Conservation (phyloP, 83 land plant species). For the Picea abies region DNA sequence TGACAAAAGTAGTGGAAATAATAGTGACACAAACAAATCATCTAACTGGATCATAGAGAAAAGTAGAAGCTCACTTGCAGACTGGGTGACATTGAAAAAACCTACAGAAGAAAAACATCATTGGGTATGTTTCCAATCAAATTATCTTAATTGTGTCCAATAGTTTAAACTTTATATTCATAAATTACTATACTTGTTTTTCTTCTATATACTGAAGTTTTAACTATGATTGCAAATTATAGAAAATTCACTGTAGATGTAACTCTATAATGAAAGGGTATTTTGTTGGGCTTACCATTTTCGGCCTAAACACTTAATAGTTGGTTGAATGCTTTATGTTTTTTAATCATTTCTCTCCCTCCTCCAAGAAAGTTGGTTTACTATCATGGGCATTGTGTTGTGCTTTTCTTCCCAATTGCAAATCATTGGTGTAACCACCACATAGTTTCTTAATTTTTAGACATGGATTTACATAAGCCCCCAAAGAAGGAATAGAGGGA, state of each 20-base stretch:
- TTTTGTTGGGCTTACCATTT: too few species aligned
- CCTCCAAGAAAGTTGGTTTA: neutral
- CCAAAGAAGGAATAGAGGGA: neutral
- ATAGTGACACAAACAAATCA: too few species aligned
- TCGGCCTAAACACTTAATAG: neutral
- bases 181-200: neutral
- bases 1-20: too few species aligned
- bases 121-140: slow-evolving; percentile 60
- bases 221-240: neutral
- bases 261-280: too few species aligned
- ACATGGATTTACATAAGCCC: too few species aligned
- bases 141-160: neutral
- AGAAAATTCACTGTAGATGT: too few species aligned
- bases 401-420: neutral
- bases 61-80: neutral
- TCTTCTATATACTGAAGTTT: neutral
- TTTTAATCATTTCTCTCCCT: neutral
- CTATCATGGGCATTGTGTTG: neutral
- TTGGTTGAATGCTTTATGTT: neutral
- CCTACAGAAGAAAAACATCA: slow-evolving; percentile 92
- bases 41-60: too few species aligned
- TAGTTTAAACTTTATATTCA: neutral
- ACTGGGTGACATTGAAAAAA: slow-evolving; percentile 76
- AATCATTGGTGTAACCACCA: neutral
- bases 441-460: too few species aligned